Percentiles rank a stretch among this genome's conserved stretches.
Conservation (phyloP, 345 rosid species). For the Brassica cretica region DNA sequence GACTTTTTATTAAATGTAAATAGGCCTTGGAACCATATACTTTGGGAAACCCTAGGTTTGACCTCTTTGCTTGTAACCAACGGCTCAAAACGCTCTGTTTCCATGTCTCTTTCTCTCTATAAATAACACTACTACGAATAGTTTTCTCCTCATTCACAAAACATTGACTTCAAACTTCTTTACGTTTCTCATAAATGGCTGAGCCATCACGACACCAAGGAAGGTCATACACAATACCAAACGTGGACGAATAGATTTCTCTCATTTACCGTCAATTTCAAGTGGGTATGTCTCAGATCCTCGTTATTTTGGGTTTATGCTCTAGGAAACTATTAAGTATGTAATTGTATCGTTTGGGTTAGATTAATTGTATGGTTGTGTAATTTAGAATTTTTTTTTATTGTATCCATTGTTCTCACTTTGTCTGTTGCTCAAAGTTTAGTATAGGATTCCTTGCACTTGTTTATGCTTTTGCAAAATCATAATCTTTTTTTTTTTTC, state of each 20-base stretch:
- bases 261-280: too few relatives aligned
- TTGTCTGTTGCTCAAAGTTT: background rate
- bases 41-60: background rate
- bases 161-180: background rate
- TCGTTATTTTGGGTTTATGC: too few relatives aligned
- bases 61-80: background rate
- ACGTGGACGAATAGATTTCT: too few relatives aligned
- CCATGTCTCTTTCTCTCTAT: background rate
- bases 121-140: background rate
- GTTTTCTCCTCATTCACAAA: background rate
- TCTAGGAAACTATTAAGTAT: too few relatives aligned
- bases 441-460: background rate
- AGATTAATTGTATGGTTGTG: background rate
- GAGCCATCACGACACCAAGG: background rate
- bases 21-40: background rate
- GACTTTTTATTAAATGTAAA: background rate
- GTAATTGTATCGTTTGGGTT: background rate
- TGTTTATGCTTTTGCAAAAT: background rate
- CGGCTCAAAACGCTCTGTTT: slow-evolving; percentile 16
- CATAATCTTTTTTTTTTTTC: background rate
- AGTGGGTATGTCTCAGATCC: too few relatives aligned
- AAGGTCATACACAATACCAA: background rate
- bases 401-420: background rate
- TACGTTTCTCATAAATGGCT: background rate
- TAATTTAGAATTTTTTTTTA: background rate